Evolutionary conservation across 2,329 filamentous ascomycete genomes (phyloP).

Genomic region (Dactylellina parvicollis): DNA sequence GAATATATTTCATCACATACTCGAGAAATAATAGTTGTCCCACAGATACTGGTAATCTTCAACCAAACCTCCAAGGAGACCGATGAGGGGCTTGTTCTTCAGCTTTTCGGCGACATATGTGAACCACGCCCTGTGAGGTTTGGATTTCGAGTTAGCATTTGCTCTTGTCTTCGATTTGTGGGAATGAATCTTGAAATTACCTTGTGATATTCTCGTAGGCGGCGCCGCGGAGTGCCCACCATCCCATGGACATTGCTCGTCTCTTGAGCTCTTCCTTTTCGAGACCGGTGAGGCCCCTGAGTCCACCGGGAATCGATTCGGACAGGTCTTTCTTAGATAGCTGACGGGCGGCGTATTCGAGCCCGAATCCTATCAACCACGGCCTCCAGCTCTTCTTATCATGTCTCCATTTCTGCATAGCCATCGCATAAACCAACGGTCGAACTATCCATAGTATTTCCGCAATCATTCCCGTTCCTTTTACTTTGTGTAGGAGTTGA

Average conservation of each 20-base stretch:
- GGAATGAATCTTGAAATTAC: constrained; percentile 61
- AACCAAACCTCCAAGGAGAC: constrained; percentile 82
- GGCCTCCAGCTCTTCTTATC: constrained; percentile 87
- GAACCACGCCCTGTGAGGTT: constrained; percentile 66
- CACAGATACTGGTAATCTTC: constrained; percentile 98
- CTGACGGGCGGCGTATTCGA: constrained; percentile 90
- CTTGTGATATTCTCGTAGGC: constrained; percentile 92
- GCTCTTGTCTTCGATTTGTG: constrained; percentile 55
- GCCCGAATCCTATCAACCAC: constrained; percentile 84
- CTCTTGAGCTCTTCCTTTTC: constrained; percentile 90
- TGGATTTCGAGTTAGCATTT: constrained; percentile 54
- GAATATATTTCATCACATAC: constrained; percentile 48
- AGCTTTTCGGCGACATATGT: constrained; percentile 78
- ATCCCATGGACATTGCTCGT: constrained; percentile 87
- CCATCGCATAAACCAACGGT: constrained; percentile 84
- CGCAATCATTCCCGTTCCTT: constrained; percentile 77
- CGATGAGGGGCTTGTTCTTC: constrained; percentile 76
- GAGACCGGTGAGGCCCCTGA: constrained; percentile 80
- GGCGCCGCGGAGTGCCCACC: constrained; percentile 97
- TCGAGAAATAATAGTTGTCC: constrained; percentile 95
- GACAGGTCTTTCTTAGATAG: constrained; percentile 75
- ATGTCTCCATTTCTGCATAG: constrained; percentile 77
- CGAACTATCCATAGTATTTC: constrained; percentile 92
- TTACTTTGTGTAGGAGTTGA: constrained; percentile 82
- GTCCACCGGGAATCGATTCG: constrained; percentile 72